phyloP scores from a whole-genome alignment of 352 stramenopile species.

The Phytophthora foliorum region DNA sequence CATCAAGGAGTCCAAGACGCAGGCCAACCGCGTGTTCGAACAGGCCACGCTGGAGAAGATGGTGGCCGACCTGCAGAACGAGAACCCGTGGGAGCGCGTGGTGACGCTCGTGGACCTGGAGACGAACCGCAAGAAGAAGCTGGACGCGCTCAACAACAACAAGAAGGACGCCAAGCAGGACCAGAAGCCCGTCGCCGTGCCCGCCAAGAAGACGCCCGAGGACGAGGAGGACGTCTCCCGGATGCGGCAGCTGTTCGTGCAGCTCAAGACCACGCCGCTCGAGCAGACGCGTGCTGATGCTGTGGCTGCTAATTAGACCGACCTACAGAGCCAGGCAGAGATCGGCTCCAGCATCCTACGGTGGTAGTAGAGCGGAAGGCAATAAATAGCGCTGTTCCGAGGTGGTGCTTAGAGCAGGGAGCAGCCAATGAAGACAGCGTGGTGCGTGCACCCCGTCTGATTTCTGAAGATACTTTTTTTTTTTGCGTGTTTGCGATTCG shows the following conservation, averaged over 20 bases:
- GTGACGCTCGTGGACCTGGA: conserved; percentile 95
- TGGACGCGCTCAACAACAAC: conserved; percentile 60
- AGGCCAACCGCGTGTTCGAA: conserved; percentile 94
- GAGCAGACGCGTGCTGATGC: conserved; percentile 74
- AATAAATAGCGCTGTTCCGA: not conserved
- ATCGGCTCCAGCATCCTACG: conserved; percentile 21
- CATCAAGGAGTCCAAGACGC: conserved; percentile 92
- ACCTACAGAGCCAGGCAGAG: conserved; percentile 19
- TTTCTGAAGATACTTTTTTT: conserved; percentile 35
- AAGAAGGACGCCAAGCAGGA: conserved; percentile 58
- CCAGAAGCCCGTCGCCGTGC: conserved; percentile 45
- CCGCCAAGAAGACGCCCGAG: conserved; percentile 67
- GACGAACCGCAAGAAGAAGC: conserved; percentile 76
- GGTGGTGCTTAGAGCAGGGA: conserved; percentile 5
- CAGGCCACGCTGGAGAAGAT: conserved; percentile 96
- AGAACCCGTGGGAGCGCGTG: conserved; percentile 95
- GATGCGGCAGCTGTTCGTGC: conserved; percentile 95
- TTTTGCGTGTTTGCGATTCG: conserved; percentile 5
- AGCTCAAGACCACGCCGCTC: conserved; percentile 94
- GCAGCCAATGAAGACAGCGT: conserved; percentile 19
- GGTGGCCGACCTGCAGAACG: conserved; percentile 94
- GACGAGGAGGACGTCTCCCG: conserved; percentile 89
- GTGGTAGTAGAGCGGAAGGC: conserved; percentile 17
- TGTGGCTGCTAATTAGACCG: conserved; percentile 55
- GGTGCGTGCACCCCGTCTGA: conserved; percentile 13